Evolutionary conservation across 345 rosid species (phyloP), one percentile per base, ranked within the genome.

Genomic region (Bretschneidera sinensis): DNA sequence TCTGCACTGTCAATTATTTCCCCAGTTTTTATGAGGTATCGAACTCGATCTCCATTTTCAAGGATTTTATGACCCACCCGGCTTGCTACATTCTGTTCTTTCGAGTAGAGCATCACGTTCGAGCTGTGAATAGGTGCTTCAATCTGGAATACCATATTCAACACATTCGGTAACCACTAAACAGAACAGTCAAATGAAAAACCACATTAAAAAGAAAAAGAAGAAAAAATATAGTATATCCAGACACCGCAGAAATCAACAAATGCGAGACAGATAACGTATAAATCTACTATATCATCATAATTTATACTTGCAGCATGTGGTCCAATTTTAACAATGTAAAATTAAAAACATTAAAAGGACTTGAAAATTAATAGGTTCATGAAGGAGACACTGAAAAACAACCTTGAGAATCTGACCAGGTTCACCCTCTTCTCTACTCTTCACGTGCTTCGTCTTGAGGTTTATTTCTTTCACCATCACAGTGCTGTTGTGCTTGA

Each of bases 121-220:
- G 98, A 92, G 78, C 97, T 92, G 76, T 92, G 98, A 65, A 92
- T 79, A 5, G 95, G 90, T 24, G 96, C 96, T 81, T 89, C 98
- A 9, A 89, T 82, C 98, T 92, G 88, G 24, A 83, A 79, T 53
- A 21, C 13, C 45, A 39, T 39, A 13, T 9, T 9, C 35, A 31
- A 31, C 35, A 31, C 35, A 31, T 39, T 39, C 6, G 10, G 11
- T 13, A 11, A 39, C 10, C 15, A 5, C 4, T 39, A 4, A 39
- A 39, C 2, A 39, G 9, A 39, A 13, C 35, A 31, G 35, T 4
- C 35, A 31, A 31, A 31, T 31, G 35, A 31, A 31, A 31, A 39
- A 39, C 45, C 11, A 45, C 18, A 47, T 5, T n/a, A n/a, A n/a
- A n/a, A n/a, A n/a, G n/a, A n/a, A n/a, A n/a, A n/a, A n/a, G n/a